These are phyloP conservation scores for Actinomucor elegans DNA, from an alignment of 371 early-diverging fungal genomes.

Conservation along the genomic window DNA sequence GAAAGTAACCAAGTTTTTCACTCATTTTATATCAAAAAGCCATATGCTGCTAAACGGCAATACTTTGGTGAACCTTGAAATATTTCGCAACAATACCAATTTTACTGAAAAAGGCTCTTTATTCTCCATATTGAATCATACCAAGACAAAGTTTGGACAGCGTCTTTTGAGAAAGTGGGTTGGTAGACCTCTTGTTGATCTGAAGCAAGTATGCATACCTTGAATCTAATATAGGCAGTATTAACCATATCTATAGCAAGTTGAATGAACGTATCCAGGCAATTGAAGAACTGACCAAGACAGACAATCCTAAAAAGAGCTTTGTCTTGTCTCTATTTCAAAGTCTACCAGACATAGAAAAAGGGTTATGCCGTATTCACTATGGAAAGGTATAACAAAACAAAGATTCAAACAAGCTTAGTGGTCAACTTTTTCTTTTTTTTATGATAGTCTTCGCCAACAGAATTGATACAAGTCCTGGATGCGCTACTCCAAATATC, in stretches of 20 bases:
- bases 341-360: conserved; percentile 73
- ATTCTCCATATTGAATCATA: conserved; percentile 68
- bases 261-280: conserved; percentile 73
- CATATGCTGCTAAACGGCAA: conserved; percentile 80
- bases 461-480: conserved; percentile 60
- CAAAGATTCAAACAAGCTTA: no score
- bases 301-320: conserved; percentile 25
- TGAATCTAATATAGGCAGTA: neutral
- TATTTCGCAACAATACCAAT: conserved; percentile 66
- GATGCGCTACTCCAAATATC: conserved; percentile 51
- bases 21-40: conserved; percentile 63
- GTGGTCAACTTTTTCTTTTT: no score
- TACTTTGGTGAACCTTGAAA: conserved; percentile 74
- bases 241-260: conserved; percentile 21
- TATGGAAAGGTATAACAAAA: conserved; percentile 52
- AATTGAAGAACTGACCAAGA: conserved; percentile 61
- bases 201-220: conserved; percentile 24
- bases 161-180: conserved; percentile 82
- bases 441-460: conserved; percentile 54
- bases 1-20: conserved; percentile 58
- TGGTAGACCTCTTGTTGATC: conserved; percentile 67
- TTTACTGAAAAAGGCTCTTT: conserved; percentile 55
- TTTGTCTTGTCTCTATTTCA: conserved; percentile 30
- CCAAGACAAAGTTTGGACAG: conserved; percentile 73
- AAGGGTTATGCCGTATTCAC: conserved; percentile 71